phyloP scores from a whole-genome alignment of 2,329 filamentous ascomycete genomes.

The Alternaria viburni region DNA sequence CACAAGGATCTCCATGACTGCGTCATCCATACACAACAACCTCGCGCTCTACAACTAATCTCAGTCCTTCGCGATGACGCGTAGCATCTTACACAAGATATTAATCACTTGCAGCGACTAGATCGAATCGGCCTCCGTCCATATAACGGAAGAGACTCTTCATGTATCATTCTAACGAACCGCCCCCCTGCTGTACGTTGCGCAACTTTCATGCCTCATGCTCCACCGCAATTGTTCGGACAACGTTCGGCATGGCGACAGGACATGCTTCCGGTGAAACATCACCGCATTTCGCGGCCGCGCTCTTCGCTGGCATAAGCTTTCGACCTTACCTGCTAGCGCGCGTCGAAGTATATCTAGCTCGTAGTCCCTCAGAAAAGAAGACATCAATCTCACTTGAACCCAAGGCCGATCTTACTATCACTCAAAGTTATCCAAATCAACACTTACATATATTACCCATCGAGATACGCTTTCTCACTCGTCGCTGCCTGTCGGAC shows the following conservation, averaged over 20 bases:
- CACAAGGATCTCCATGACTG: not conserved
- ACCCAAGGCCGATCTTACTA: not conserved
- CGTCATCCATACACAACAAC: not conserved
- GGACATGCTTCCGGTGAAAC: not conserved
- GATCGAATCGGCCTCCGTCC: not conserved
- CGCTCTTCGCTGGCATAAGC: not conserved
- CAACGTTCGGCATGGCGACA: not conserved
- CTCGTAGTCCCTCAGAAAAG: not conserved
- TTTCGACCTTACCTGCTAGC: not conserved
- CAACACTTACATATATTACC: not conserved
- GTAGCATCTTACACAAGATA: not conserved
- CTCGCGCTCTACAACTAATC: not conserved
- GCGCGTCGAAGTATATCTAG: not conserved
- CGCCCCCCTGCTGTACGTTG: not conserved
- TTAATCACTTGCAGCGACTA: not conserved
- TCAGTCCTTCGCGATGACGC: not conserved
- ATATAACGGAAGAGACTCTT: not conserved
- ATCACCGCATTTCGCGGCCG: not conserved
- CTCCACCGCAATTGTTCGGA: not conserved
- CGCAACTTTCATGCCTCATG: not conserved
- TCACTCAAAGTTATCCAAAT: not conserved
- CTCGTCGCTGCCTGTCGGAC: not conserved
- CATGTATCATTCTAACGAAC: not conserved
- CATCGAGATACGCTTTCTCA: too few relatives aligned
- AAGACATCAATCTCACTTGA: not conserved